These are phyloP conservation scores for Termitomyces titanicus DNA, from an alignment of 768 basidiomycete species.

Conservation along the genomic window DNA sequence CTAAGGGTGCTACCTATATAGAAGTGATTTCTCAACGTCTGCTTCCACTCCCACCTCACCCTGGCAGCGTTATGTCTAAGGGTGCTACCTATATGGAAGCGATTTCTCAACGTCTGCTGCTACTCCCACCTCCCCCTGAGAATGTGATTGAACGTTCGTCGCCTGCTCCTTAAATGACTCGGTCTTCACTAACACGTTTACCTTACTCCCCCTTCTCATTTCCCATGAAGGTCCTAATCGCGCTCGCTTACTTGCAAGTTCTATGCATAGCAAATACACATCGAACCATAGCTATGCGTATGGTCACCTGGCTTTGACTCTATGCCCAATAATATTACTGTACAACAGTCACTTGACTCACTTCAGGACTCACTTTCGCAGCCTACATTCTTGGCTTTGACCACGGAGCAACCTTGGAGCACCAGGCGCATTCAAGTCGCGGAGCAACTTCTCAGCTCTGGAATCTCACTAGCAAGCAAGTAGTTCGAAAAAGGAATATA, in stretches of 20 bases:
- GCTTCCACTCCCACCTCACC: background rate
- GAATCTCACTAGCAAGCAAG: conserved; percentile 36
- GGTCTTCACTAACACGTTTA: background rate
- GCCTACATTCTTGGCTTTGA: conserved; percentile 27
- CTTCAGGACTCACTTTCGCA: conserved; percentile 39
- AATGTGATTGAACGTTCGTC: background rate
- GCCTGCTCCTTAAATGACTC: background rate
- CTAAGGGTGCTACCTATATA: no score
- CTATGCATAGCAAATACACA: background rate
- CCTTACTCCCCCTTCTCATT: background rate
- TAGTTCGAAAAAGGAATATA: background rate
- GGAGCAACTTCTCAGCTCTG: conserved; percentile 38
- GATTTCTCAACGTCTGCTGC: background rate
- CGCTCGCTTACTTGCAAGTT: background rate
- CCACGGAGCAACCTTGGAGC: conserved; percentile 53
- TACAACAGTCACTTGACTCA: conserved; percentile 39
- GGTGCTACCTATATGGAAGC: no score
- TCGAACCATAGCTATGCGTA: conserved; percentile 27
- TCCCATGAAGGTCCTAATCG: background rate
- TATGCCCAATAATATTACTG: conserved; percentile 45
- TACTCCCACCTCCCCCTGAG: background rate
- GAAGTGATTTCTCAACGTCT: no score
- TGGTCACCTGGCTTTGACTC: conserved; percentile 53
- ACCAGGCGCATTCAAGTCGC: conserved; percentile 44
- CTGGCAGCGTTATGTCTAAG: no score